Conservation (phyloP, 257 asterid species). For the Solanum piurae region DNA sequence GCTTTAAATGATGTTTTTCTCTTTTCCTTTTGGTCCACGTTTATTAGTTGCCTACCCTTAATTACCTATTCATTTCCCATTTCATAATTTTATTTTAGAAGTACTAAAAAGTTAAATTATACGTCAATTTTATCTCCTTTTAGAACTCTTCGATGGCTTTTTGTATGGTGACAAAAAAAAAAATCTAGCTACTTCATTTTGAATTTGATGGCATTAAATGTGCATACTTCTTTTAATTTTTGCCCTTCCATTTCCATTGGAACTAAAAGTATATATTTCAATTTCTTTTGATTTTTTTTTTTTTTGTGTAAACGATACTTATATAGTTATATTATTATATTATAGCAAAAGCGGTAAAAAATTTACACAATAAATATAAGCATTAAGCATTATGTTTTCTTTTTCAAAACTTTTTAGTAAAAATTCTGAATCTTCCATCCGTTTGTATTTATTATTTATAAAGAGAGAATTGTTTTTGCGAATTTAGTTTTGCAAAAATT, state of each 20-base stretch:
- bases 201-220: neutral
- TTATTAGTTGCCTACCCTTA: neutral
- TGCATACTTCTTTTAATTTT: neutral
- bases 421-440: too few species aligned
- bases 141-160: neutral
- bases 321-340: too few species aligned
- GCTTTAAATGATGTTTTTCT: neutral
- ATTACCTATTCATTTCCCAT: neutral
- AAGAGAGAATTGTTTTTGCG: too few species aligned
- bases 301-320: too few species aligned
- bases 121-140: neutral
- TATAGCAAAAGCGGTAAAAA: too few species aligned
- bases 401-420: too few species aligned
- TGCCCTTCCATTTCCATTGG: neutral
- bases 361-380: too few species aligned
- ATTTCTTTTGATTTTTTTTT: neutral
- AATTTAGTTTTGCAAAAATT: too few species aligned
- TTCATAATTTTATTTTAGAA: neutral
- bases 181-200: neutral
- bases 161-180: neutral
- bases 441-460: too few species aligned
- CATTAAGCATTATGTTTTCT: neutral
- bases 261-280: neutral
- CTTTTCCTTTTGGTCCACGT: neutral
- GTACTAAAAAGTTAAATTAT: neutral